Percentiles rank a stretch among this genome's conserved stretches.
phyloP scores from a whole-genome alignment of 83 land plant species.

The Picea abies region DNA sequence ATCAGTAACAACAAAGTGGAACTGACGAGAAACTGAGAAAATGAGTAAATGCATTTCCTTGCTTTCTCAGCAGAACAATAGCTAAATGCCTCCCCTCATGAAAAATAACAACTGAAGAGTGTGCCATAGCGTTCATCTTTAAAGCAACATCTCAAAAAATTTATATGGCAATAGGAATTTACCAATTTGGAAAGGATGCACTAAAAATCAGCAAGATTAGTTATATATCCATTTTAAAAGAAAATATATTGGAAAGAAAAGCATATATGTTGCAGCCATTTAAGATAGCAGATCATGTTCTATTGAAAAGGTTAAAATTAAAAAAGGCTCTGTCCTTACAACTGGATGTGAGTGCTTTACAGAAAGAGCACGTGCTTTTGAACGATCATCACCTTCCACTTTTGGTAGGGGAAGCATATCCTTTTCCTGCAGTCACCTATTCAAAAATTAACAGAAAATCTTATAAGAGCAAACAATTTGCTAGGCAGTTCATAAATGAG shows the following conservation, averaged over 20 bases:
- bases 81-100: too few species aligned
- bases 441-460: conserved; percentile 7
- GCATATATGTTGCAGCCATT: neutral
- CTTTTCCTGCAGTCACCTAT: conserved; percentile 35
- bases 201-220: neutral
- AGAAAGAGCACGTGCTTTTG: conserved; percentile 92
- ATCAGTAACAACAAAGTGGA: too few species aligned
- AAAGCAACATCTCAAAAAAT: too few species aligned
- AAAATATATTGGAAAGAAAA: neutral
- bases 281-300: neutral
- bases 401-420: conserved; percentile 64
- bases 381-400: conserved; percentile 83
- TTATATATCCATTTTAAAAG: neutral
- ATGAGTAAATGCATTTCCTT: too few species aligned
- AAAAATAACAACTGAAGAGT: too few species aligned
- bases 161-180: too few species aligned
- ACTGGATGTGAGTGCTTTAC: conserved; percentile 94
- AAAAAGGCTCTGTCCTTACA: conserved; percentile 47
- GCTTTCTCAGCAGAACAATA: too few species aligned
- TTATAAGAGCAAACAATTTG: conserved; percentile 4
- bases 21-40: too few species aligned
- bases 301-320: neutral
- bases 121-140: too few species aligned
- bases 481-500: neutral
- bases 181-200: too few species aligned